Conservation (phyloP, 2,329 filamentous ascomycete genomes). For the Corniculantispora saksenae region DNA sequence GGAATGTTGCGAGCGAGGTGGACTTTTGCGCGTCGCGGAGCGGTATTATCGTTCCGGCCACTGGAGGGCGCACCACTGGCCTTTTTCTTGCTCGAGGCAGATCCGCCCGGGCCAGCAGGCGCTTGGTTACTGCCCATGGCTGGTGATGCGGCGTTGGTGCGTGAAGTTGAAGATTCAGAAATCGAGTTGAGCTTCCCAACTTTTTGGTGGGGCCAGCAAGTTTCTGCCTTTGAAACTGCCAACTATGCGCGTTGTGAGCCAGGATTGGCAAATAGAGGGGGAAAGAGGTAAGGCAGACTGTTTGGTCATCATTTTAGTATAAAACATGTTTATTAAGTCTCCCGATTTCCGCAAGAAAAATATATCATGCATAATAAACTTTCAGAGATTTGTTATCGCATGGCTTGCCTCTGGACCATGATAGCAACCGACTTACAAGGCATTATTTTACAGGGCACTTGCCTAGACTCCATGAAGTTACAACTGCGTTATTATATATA, state of each 20-base stretch:
- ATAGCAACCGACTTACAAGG: no score
- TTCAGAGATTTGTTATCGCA: no score
- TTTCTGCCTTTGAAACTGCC: background rate
- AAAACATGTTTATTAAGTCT: no score
- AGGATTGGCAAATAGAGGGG: background rate
- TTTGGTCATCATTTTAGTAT: no score
- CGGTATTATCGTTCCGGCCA: conserved; percentile 27
- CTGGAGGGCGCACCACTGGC: conserved; percentile 23
- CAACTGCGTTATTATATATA: no score
- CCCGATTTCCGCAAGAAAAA: no score
- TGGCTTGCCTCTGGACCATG: no score
- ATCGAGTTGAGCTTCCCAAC: background rate
- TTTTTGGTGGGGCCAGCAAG: conserved; percentile 12
- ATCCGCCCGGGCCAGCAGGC: conserved; percentile 29
- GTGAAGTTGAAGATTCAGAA: conserved; percentile 6
- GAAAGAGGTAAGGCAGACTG: no score
- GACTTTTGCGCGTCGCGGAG: conserved; percentile 48
- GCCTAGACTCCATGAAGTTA: no score
- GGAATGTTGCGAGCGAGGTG: conserved; percentile 51
- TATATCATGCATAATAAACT: no score
- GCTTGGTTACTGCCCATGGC: conserved; percentile 30
- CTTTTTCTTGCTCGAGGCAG: conserved; percentile 28
- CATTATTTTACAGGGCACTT: no score
- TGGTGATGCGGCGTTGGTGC: conserved; percentile 22
- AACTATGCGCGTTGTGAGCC: background rate